Conservation (phyloP, 148 eudicot species). For the Chenopodium berlandieri region DNA sequence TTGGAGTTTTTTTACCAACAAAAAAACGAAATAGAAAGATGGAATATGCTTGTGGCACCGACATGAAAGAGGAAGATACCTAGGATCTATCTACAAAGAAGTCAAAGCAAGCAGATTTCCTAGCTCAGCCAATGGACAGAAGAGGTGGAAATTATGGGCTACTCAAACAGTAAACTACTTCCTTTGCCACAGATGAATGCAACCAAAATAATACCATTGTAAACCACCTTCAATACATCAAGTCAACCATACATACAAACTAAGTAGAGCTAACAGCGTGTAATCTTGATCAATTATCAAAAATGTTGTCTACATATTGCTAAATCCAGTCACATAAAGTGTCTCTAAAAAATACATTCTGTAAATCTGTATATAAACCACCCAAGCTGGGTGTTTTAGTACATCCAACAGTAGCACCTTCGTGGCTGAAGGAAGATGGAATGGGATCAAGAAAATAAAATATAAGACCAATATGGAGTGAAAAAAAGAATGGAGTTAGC, state of each 20-base stretch:
- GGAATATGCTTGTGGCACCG: background rate
- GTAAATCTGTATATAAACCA: conserved; percentile 20
- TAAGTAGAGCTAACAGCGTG: background rate
- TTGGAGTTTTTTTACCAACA: background rate
- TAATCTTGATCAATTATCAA: conserved; percentile 13
- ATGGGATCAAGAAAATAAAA: conserved; percentile 6
- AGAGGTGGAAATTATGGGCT: background rate
- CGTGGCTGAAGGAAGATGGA: conserved; percentile 18
- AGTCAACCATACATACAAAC: background rate
- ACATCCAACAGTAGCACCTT: conserved; percentile 34
- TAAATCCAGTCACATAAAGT: conserved; percentile 13
- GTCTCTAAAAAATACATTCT: conserved; percentile 19
- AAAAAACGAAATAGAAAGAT: background rate
- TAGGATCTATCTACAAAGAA: background rate
- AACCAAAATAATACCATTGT: background rate
- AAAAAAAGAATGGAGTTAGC: conserved; percentile 27
- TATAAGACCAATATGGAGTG: conserved; percentile 18
- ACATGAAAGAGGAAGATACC: conserved; percentile 1
- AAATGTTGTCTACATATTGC: conserved; percentile 7
- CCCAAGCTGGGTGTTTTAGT: conserved; percentile 26
- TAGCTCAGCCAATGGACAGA: background rate
- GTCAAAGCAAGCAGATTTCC: background rate
- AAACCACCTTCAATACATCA: background rate
- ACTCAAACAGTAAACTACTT: background rate
- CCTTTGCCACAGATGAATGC: background rate